Conservation (phyloP, 768 basidiomycete genomes). For the Hirschioporus abietinus region DNA sequence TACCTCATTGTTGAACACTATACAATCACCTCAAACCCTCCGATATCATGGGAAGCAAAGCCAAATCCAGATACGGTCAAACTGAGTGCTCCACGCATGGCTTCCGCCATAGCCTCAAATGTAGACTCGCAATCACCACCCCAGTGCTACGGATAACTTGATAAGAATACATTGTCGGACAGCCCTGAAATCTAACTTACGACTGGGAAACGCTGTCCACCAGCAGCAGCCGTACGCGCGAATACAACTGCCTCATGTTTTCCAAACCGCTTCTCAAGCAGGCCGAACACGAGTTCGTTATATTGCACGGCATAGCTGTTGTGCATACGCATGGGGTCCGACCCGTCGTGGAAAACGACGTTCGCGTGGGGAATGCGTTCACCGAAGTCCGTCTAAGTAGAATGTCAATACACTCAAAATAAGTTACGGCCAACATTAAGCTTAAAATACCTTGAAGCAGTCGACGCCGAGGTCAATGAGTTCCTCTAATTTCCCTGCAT, state of each 20-base stretch:
- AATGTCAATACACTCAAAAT: background rate
- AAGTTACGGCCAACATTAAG: background rate
- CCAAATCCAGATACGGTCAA: conserved; percentile 65
- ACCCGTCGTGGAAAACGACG: conserved; percentile 59
- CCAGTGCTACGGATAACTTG: conserved; percentile 46
- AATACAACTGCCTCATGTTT: conserved; percentile 65
- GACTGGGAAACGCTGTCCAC: conserved; percentile 53
- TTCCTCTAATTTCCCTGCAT: conserved; percentile 33
- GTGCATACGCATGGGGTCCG: conserved; percentile 65
- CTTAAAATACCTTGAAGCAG: conserved; percentile 41
- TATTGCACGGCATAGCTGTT: conserved; percentile 67
- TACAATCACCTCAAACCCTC: conserved; percentile 58
- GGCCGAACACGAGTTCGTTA: conserved; percentile 63
- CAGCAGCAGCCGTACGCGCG: conserved; percentile 61
- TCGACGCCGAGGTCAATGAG: conserved; percentile 45
- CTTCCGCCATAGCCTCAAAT: conserved; percentile 76
- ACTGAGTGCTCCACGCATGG: conserved; percentile 60
- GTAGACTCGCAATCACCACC: conserved; percentile 75
- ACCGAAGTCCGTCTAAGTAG: conserved; percentile 66
- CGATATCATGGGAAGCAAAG: conserved; percentile 72
- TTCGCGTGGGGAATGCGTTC: conserved; percentile 68
- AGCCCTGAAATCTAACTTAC: conserved; percentile 17
- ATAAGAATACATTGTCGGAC: background rate
- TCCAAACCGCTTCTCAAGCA: conserved; percentile 55
- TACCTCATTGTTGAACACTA: background rate